These are phyloP conservation scores for Thielaviopsis ethacetica DNA, from an alignment of 2,329 filamentous ascomycete genomes.

Conservation along the genomic window DNA sequence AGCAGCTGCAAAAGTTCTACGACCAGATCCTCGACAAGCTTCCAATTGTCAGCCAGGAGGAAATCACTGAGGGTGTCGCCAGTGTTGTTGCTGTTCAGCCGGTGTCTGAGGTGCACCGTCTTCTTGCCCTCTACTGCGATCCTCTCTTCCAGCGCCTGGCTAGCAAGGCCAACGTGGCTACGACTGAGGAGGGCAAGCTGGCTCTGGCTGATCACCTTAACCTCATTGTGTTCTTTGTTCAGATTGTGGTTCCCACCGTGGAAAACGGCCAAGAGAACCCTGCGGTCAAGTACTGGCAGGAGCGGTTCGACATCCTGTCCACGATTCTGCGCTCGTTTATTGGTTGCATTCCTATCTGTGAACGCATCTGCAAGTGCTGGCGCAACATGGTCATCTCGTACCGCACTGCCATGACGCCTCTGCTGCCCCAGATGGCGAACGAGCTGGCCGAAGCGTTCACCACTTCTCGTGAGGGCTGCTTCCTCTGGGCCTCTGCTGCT, in stretches of 20 bases:
- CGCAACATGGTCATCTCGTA: slow-evolving; percentile 95
- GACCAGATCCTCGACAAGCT: slow-evolving; percentile 75
- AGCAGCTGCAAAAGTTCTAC: slow-evolving; percentile 84
- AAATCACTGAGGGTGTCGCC: slow-evolving; percentile 90
- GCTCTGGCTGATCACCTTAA: slow-evolving; percentile 86
- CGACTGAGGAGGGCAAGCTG: slow-evolving; percentile 67
- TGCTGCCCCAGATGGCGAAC: slow-evolving; percentile 73
- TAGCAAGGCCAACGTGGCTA: slow-evolving; percentile 70
- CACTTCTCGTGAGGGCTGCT: slow-evolving; percentile 78
- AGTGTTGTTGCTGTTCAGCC: slow-evolving; percentile 81
- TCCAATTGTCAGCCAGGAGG: slow-evolving; percentile 76
- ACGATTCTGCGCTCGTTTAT: slow-evolving; percentile 81
- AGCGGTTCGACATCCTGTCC: slow-evolving; percentile 76
- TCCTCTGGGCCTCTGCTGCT: slow-evolving; percentile 94
- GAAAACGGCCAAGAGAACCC: slow-evolving; percentile 62
- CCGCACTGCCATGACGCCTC: slow-evolving; percentile 69
- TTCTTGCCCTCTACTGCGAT: slow-evolving; percentile 84
- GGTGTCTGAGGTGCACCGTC: slow-evolving; percentile 59
- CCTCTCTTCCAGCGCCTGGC: slow-evolving; percentile 77
- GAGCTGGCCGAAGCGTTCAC: slow-evolving; percentile 77
- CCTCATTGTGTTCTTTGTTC: slow-evolving; percentile 78
- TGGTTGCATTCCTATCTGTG: slow-evolving; percentile 72
- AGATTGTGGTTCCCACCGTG: slow-evolving; percentile 59
- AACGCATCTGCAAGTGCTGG: slow-evolving; percentile 90
- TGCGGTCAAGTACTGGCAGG: slow-evolving; percentile 88